Evolutionary conservation across 805 yeast genomes (phyloP), one percentile per base, ranked within the genome.

Genomic region (Spathaspora hagerdaliae): DNA sequence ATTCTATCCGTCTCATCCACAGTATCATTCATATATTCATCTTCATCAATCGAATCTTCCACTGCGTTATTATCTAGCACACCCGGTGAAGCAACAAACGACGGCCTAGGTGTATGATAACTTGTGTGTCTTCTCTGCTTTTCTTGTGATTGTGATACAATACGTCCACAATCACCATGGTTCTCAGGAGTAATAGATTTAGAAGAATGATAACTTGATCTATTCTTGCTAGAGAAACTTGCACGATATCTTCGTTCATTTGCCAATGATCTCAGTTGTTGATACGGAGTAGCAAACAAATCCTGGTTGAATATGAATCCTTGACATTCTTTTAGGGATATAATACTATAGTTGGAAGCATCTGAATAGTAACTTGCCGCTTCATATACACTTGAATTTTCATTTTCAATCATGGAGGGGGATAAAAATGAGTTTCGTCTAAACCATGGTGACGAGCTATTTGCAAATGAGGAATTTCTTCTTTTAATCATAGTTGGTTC

Each of bases 271-370:
- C 63, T 51, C 61, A 62, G 71, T 46, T 85, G 91, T 55, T 83
- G 87, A 58, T 80, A 82, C 27, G 83, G 82, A 1, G 83, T 71
- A 2, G 89, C 91, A 71, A 84, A 85, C 39, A 84, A 63, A 54
- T 85, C 91, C 56, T 85, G 91, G 58, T 85, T 85, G 79, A 88
- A 85, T 2, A 78, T 63, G 54, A 85, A 85, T 2, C 94, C 94
- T 57, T 85, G 91, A 31, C 84, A 76, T 54, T 83, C 85, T 24
- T 70, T 72, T 35, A 82, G 64, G 12, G 78, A 71, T 33, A 82
- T 69, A 12, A 69, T 61, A 46, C 57, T 65, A 47, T 59, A 63
- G 41, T 64, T 41, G 12, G 42, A 53, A 1, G 61, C 44, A 27
- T 59, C 62, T 35, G 57, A 52, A 35, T 59, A 61, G 47, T 69